These are phyloP conservation scores for Naganishia cerealis DNA, from an alignment of 1,284 basidiomycete species.

Conservation along the genomic window DNA sequence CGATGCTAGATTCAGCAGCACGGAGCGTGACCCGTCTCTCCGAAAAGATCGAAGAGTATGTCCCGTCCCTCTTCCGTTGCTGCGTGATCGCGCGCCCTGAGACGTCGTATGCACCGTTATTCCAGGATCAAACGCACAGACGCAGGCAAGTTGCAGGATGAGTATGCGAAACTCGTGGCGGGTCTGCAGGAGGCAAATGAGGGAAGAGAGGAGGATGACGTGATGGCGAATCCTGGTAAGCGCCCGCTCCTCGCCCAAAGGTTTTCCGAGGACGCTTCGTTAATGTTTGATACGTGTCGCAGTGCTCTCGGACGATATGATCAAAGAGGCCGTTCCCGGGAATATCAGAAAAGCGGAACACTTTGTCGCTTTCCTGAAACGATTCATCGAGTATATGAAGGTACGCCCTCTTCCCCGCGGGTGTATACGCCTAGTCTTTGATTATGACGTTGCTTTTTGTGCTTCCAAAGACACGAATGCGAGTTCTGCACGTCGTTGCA, in stretches of 20 bases:
- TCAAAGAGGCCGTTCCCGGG: constrained; percentile 93
- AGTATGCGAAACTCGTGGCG: constrained; percentile 94
- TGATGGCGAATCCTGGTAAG: constrained; percentile 85
- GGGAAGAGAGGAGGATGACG: constrained; percentile 68
- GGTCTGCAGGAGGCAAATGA: constrained; percentile 78
- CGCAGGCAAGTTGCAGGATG: constrained; percentile 89
- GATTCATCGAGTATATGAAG: constrained; percentile 98
- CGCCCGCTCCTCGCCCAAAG: not conserved
- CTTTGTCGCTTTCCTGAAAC: constrained; percentile 96
- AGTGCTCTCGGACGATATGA: constrained; percentile 91
- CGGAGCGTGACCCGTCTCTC: constrained; percentile 83
- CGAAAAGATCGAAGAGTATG: constrained; percentile 90
- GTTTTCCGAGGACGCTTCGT: not conserved
- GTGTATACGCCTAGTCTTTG: not conserved
- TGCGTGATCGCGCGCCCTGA: not conserved
- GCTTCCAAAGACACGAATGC: constrained; percentile 80
- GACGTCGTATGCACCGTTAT: not conserved
- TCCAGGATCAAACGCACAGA: constrained; percentile 88
- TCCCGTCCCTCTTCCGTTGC: constrained; percentile 19
- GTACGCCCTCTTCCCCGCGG: constrained; percentile 53
- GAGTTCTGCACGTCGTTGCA: constrained; percentile 98
- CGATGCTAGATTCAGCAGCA: constrained; percentile 93
- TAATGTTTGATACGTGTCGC: constrained; percentile 7
- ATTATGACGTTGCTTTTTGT: not conserved
- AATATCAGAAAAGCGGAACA: constrained; percentile 99